Evolutionary conservation across 78 protist species (phyloP).

Genomic region (Pelomyxa schiedti): DNA sequence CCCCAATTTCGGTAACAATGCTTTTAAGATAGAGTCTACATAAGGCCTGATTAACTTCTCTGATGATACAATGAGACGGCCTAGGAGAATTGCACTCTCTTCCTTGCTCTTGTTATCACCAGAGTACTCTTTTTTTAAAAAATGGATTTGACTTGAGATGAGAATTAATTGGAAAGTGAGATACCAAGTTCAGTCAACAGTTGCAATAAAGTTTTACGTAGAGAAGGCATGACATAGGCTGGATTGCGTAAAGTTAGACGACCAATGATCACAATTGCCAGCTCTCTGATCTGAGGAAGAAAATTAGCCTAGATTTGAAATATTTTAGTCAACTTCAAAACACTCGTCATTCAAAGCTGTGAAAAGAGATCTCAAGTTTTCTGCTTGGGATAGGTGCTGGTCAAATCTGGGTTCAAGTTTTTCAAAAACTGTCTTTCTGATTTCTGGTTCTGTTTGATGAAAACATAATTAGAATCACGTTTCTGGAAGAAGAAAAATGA

Average conservation of each 20-base stretch:
- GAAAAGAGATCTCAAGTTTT: constrained; percentile 56
- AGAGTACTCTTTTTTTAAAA: constrained; percentile 21
- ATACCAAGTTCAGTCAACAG: constrained; percentile 73
- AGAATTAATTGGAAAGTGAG: background rate
- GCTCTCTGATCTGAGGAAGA: constrained; percentile 58
- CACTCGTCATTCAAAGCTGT: constrained; percentile 59
- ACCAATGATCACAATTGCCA: constrained; percentile 69
- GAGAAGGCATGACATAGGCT: constrained; percentile 82
- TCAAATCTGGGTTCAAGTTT: constrained; percentile 56
- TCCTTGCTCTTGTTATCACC: constrained; percentile 54
- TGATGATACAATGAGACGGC: constrained; percentile 45
- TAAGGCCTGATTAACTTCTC: constrained; percentile 73
- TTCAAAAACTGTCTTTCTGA: constrained; percentile 49
- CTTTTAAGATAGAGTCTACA: constrained; percentile 60
- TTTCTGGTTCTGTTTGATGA: constrained; percentile 43
- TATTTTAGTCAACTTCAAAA: constrained; percentile 22
- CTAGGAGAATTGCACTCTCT: constrained; percentile 59
- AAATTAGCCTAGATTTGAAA: constrained; percentile 68
- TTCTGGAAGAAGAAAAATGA: too few relatives aligned
- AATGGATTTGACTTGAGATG: constrained; percentile 2
- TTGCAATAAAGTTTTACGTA: constrained; percentile 80
- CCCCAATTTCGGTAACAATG: constrained; percentile 54
- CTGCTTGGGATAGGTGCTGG: constrained; percentile 62
- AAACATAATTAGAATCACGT: background rate
- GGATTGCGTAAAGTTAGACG: constrained; percentile 86